phyloP scores from a whole-genome alignment of 129 eudicot species.

The Lactuca sativa region DNA sequence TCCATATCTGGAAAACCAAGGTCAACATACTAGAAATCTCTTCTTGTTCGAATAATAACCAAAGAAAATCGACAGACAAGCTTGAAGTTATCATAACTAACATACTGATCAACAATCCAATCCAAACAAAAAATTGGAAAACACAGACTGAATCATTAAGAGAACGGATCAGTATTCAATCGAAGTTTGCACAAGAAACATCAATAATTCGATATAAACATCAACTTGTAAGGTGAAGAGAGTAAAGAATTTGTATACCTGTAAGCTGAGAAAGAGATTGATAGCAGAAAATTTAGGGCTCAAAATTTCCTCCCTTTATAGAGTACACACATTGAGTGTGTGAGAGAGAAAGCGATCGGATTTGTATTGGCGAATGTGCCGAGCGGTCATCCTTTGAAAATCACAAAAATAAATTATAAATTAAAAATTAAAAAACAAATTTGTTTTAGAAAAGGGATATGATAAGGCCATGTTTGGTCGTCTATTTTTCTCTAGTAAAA shows the following conservation, averaged over 20 bases:
- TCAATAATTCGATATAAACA: neutral
- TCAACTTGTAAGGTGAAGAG: neutral
- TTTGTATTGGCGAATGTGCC: slow-evolving; percentile 54
- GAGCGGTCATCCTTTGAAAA: slow-evolving; percentile 40
- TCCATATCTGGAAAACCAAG: slow-evolving; percentile 7
- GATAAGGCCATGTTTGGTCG: slow-evolving; percentile 68
- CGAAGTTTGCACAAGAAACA: slow-evolving; percentile 17
- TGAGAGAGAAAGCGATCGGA: slow-evolving; percentile 27
- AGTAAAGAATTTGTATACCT: slow-evolving; percentile 11
- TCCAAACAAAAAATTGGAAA: slow-evolving; percentile 1
- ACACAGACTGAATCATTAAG: slow-evolving; percentile 1
- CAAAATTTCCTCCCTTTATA: slow-evolving; percentile 5
- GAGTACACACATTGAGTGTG: slow-evolving; percentile 10
- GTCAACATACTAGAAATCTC: slow-evolving; percentile 9
- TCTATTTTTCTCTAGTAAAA: slow-evolving; percentile 35
- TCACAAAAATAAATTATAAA: slow-evolving; percentile 20
- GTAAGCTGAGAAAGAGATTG: slow-evolving; percentile 6
- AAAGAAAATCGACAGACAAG: neutral
- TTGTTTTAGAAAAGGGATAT: neutral
- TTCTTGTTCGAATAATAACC: neutral
- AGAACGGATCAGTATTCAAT: slow-evolving; percentile 6
- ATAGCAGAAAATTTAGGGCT: slow-evolving; percentile 25
- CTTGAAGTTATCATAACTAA: neutral
- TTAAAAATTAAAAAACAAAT: neutral
- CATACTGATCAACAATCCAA: slow-evolving; percentile 3